Percentiles rank a stretch among this genome's conserved stretches.
These are phyloP conservation scores for Chytridium lagenaria DNA, from an alignment of 371 early-diverging fungal species.

Conservation along the genomic window DNA sequence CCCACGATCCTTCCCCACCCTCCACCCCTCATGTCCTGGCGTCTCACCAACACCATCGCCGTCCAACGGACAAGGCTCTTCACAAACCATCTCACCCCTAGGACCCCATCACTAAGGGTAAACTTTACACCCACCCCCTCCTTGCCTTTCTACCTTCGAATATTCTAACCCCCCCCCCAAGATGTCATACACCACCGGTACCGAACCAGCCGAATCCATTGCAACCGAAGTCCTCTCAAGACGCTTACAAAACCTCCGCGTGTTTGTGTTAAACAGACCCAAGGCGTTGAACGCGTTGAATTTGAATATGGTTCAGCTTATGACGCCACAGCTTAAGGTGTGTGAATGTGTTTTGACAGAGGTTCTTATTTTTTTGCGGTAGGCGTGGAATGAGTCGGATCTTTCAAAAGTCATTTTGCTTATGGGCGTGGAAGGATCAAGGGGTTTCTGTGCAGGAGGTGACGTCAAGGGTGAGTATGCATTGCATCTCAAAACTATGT, in stretches of 20 bases:
- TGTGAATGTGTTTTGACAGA: not conserved
- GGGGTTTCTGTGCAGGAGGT: constrained; percentile 96
- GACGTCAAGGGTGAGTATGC: constrained; percentile 83
- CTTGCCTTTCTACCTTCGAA: too few relatives aligned
- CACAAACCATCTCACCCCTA: not conserved
- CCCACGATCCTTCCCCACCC: too few relatives aligned
- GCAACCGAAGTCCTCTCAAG: constrained; percentile 53
- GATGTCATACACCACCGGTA: constrained; percentile 3
- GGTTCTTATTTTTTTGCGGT: constrained; percentile 3
- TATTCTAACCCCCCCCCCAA: not conserved
- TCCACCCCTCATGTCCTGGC: too few relatives aligned
- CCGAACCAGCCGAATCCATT: not conserved
- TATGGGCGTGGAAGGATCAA: constrained; percentile 69
- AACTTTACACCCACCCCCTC: not conserved
- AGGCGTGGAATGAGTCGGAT: constrained; percentile 91
- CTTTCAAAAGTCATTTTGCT: constrained; percentile 86
- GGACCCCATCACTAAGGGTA: too few relatives aligned
- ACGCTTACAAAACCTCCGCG: constrained; percentile 71
- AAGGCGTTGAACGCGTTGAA: constrained; percentile 87
- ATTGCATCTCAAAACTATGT: constrained; percentile 25
- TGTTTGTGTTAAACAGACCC: constrained; percentile 88
- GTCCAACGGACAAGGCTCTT: not conserved
- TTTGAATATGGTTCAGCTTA: constrained; percentile 82
- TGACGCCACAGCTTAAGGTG: constrained; percentile 82
- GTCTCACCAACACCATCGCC: constrained; percentile 2